Conservation (phyloP, 1,139 yeast genomes). For the Pichia cactophila region DNA sequence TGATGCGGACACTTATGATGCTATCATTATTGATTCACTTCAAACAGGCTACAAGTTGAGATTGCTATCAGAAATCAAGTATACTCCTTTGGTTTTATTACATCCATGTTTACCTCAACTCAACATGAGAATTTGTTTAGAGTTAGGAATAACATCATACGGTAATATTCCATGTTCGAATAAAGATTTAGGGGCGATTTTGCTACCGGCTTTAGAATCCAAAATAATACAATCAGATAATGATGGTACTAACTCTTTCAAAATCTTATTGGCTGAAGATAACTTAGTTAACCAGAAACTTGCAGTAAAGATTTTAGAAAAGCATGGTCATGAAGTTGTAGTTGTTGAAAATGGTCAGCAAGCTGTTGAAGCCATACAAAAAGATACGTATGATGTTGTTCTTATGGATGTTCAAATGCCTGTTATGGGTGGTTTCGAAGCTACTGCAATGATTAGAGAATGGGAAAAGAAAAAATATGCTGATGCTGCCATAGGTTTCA, state of each 20-base stretch:
- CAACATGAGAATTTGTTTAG: constrained; percentile 74
- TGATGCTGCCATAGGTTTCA: constrained; percentile 45
- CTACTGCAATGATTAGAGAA: constrained; percentile 75
- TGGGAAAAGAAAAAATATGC: constrained; percentile 85
- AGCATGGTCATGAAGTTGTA: constrained; percentile 73
- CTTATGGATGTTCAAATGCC: constrained; percentile 96
- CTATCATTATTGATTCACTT: constrained; percentile 73
- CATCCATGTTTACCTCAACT: constrained; percentile 74
- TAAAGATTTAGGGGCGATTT: constrained; percentile 72
- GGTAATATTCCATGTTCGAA: constrained; percentile 84
- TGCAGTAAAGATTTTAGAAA: constrained; percentile 75
- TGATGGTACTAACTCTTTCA: constrained; percentile 70
- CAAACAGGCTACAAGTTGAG: constrained; percentile 67
- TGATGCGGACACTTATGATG: constrained; percentile 62
- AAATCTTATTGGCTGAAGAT: constrained; percentile 77
- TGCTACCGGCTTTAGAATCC: constrained; percentile 77
- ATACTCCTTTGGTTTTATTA: constrained; percentile 69
- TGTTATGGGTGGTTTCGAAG: constrained; percentile 90
- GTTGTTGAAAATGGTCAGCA: constrained; percentile 83
- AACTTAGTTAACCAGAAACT: constrained; percentile 80
- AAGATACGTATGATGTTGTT: constrained; percentile 66
- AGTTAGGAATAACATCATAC: constrained; percentile 78
- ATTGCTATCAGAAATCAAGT: constrained; percentile 64
- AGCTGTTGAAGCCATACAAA: constrained; percentile 69
- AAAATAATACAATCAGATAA: constrained; percentile 74